Evolutionary conservation across 352 stramenopile genomes (phyloP), one percentile per base, ranked within the genome.

Genomic region (Pythium coloratum): DNA sequence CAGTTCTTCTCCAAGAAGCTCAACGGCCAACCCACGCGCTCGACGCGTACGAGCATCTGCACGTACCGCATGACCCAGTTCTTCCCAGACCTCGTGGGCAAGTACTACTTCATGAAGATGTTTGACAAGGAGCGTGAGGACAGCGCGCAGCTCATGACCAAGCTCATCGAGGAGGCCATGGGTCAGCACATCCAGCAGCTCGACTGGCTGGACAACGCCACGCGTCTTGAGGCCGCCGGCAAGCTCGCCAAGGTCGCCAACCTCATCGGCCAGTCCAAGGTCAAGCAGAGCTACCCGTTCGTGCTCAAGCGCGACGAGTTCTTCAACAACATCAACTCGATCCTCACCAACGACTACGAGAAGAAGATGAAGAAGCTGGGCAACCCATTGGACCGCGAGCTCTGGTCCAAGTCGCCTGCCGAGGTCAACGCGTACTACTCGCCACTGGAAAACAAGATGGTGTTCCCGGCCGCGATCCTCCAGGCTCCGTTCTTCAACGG

Each of bases 401-500:
- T 84, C 57, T 96, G 89, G 91, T 71, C 55, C 69, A 98, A 98
- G 88, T 95, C 87, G 44, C 88, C 93, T 16, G 89, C 96, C 38
- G 92, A 84, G 7, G 88, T 96, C 2, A 98, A 98, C 76, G 94
- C 90, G 8, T 94, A 90, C 67, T 90, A 94, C 74, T 76, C 72
- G 38, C 77, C 78, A 5, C 77, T 76, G 28, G 71, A 78, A 47
- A 93, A 94, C 69, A 92, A 98, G 65, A 97, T 98, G 69, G 92
- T 98, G 5, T 98, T 98, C 74, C 94, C 95, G 8, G 93, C 94
- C 12, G 94, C 89, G 9, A 97, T 98, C 56, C 77, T 98, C 24
- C 94, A 98, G 73, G 77, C 81, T 46, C 94, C 94, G 14, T 97
- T 98, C 66, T 98, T 97, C 72, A 81, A 96, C 49, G 78, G 73